A percentile compares a stretch with the other conserved stretches of the same genome.
Evolutionary conservation across 768 basidiomycete genomes (phyloP).

Genomic region (Trametes cinnabarina): DNA sequence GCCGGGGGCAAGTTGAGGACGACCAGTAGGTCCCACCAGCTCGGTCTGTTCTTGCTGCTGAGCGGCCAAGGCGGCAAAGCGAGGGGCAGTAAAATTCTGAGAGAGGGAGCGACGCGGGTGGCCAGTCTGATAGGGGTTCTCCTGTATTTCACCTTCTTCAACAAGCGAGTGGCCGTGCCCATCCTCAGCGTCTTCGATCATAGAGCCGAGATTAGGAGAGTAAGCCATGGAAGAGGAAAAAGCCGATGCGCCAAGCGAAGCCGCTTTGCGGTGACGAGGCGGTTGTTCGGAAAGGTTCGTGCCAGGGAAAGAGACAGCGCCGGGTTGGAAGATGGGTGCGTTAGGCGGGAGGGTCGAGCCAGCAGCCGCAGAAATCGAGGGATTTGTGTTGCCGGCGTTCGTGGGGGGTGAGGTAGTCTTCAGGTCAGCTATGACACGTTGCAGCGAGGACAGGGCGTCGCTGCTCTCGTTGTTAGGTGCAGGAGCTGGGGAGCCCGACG

Average conservation of each 20-base stretch:
- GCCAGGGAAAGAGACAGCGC: conserved; percentile 54
- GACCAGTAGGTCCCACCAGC: conserved; percentile 65
- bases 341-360: conserved; percentile 58
- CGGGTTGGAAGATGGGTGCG: conserved; percentile 74
- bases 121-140: conserved; percentile 49
- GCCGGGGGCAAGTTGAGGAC: conserved; percentile 86
- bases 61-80: conserved; percentile 78
- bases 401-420: conserved; percentile 77
- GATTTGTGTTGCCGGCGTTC: conserved; percentile 39
- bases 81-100: conserved; percentile 84
- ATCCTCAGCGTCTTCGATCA: conserved; percentile 82
- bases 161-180: conserved; percentile 41
- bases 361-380: conserved; percentile 43
- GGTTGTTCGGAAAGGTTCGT: conserved; percentile 40
- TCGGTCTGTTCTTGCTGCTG: conserved; percentile 65
- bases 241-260: conserved; percentile 62
- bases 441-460: conserved; percentile 82
- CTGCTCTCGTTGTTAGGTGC: conserved; percentile 60
- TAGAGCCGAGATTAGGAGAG: conserved; percentile 77
- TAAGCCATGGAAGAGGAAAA: conserved; percentile 67
- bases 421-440: conserved; percentile 91
- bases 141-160: conserved; percentile 81
- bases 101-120: conserved; percentile 75
- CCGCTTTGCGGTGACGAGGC: conserved; percentile 79
- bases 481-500: conserved; percentile 48